Conservation (phyloP, 2,329 filamentous ascomycete genomes). For the Calcarisporium arbuscula region DNA sequence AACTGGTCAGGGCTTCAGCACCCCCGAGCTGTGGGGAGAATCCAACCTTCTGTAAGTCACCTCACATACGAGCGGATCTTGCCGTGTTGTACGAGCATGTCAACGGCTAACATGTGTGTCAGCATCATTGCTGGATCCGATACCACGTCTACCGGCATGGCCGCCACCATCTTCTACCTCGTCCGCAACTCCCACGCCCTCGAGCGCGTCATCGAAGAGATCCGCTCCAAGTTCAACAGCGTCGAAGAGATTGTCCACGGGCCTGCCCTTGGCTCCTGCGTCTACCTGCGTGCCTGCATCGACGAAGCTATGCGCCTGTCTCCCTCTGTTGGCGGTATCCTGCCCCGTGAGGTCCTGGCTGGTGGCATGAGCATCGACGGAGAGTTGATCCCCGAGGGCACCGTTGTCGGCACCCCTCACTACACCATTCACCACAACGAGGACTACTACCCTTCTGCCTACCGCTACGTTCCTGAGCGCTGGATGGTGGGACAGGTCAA, state of each 20-base stretch:
- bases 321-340: conserved; percentile 53
- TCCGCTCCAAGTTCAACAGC: conserved; percentile 43
- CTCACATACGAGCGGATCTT: not conserved
- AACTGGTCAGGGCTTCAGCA: conserved; percentile 60
- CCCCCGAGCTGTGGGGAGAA: conserved; percentile 63
- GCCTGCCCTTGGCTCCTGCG: conserved; percentile 39
- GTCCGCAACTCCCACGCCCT: conserved; percentile 44
- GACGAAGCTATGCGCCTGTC: conserved; percentile 61
- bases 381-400: conserved; percentile 48
- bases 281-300: conserved; percentile 58
- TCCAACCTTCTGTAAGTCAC: conserved; percentile 55
- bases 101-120: too few species aligned
- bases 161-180: conserved; percentile 57
- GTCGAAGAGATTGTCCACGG: conserved; percentile 52
- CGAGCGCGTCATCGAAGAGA: conserved; percentile 40
- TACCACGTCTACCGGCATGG: conserved; percentile 64
- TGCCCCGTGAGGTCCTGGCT: conserved; percentile 52
- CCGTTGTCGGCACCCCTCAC: conserved; percentile 57
- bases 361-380: conserved; percentile 51
- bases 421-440: conserved; percentile 65
- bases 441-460: conserved; percentile 54
- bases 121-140: conserved; percentile 66
- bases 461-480: conserved; percentile 55
- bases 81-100: too few species aligned
- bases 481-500: conserved; percentile 50